Conservation (phyloP, 257 asterid genomes). For the Phtheirospermum japonicum region DNA sequence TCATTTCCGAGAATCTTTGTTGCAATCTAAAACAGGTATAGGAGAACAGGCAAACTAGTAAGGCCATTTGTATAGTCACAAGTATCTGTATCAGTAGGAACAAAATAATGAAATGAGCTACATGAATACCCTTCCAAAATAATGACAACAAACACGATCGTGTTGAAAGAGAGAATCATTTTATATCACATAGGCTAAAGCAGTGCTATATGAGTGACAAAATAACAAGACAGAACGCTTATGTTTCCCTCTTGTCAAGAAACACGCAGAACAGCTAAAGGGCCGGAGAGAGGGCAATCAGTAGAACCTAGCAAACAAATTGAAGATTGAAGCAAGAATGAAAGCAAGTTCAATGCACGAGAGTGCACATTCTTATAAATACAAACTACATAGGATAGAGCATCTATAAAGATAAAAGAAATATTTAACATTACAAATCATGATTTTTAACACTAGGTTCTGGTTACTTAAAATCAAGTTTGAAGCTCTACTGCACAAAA, state of each 20-base stretch:
- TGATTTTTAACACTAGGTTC: neutral
- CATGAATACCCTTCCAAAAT: constrained; percentile 12
- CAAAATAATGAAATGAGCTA: constrained; percentile 19
- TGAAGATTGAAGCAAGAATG: constrained; percentile 1
- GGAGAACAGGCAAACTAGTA: constrained; percentile 26
- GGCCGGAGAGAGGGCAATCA: neutral
- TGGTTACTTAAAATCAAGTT: neutral
- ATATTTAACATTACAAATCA: constrained; percentile 9
- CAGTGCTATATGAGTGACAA: constrained; percentile 2
- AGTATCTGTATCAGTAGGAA: constrained; percentile 17
- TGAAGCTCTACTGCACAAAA: constrained; percentile 6
- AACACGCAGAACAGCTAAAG: neutral
- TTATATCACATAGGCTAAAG: constrained; percentile 4
- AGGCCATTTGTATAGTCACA: constrained; percentile 23
- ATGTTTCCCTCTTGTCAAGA: constrained; percentile 1
- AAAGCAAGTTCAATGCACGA: constrained; percentile 2
- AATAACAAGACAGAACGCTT: neutral
- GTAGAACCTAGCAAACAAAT: constrained; percentile 5
- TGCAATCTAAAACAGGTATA: constrained; percentile 51
- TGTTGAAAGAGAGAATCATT: neutral
- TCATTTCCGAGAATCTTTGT: constrained; percentile 64
- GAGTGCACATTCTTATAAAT: constrained; percentile 4
- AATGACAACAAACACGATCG: constrained; percentile 13
- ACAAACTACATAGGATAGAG: neutral
- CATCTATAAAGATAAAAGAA: neutral